A percentile compares a stretch with the other conserved stretches of the same genome.
Evolutionary conservation across 1,284 basidiomycete species (phyloP).

Genomic region (Cutaneotrichosporon sp.): DNA sequence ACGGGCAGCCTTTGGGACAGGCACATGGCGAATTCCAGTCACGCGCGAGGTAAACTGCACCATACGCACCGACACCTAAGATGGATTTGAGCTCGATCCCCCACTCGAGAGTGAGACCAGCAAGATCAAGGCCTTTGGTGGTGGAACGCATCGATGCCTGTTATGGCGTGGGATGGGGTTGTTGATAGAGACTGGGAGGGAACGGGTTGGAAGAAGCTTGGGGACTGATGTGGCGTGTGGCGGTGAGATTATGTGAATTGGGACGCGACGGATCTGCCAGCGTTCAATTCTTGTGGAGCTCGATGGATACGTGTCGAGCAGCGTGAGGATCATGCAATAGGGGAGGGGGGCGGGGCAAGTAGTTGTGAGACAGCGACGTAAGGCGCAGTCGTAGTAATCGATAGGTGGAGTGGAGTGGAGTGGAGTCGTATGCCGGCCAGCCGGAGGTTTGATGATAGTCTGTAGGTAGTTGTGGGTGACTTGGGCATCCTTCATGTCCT

Average conservation of each 20-base stretch:
- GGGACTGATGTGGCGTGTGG: neutral
- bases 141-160: neutral
- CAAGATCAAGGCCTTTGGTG: constrained; percentile 53
- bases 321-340: too few relatives aligned
- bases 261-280: too few relatives aligned
- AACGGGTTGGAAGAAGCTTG: neutral
- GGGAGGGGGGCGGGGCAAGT: too few relatives aligned
- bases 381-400: neutral
- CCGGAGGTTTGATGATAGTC: neutral
- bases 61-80: constrained; percentile 91
- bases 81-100: constrained; percentile 67
- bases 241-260: neutral
- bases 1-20: neutral
- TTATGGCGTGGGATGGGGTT: neutral
- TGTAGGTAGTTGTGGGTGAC: neutral
- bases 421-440: neutral
- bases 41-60: constrained; percentile 88
- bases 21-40: constrained; percentile 53
- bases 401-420: neutral
- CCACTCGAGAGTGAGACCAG: constrained; percentile 65
- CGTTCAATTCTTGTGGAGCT: too few relatives aligned
- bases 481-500: neutral
- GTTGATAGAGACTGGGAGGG: neutral
- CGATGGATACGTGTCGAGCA: too few relatives aligned
- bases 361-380: neutral